Evolutionary conservation across 2,329 filamentous ascomycete genomes (phyloP), one percentile per base, ranked within the genome.

Genomic region (Colletotrichum sp.): DNA sequence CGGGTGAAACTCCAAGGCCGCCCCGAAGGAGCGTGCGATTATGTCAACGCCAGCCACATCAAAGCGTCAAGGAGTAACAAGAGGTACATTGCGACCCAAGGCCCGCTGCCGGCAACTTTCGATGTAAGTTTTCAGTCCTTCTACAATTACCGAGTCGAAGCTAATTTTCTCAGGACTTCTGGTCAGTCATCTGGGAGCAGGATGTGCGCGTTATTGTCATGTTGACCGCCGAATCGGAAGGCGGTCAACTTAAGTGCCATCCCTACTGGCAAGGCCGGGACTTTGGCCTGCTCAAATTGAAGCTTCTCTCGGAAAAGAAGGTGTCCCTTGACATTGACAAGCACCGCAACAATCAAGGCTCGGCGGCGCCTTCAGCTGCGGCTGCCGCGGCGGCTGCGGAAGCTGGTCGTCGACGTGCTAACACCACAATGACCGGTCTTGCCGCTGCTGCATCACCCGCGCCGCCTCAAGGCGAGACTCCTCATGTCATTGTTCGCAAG

Each of bases 111-210:
- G 24, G 93, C 95, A 66, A 99, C 97, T 0, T 98, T 98, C 81
- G 93, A 95, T 83, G 95, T 96, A 87, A 88, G 93, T 86, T 21
- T 21, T 2, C 44, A 3, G n/a, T 9, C 10, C 21, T 21, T 30
- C 24, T 21, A n/a, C 39, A 15, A 13, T 39, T 16, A 62, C 15
- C 1, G 7, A 32, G 30, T 55, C 26, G 28, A n/a, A 28, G 55
- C 69, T 52, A 39, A 71, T 21, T 24, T 8, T 24, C 36, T 13
- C 18, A 97, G 95, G 97, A 99, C 84, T 99, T 99, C 82, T 99
- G 97, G 97, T 96, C 95, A 76, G 94, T 98, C 13, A 90, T 99
- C 34, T 99, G 97, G 97, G 96, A 99, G 82, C 95, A 99, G 84
- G 96, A 99, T 82, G 94, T 98, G 5, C 94, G 96, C 68, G 95